Evolutionary conservation across 2,329 filamentous ascomycete species (phyloP), one percentile per base, ranked within the genome.

Genomic region (Helicocarpus griseus): DNA sequence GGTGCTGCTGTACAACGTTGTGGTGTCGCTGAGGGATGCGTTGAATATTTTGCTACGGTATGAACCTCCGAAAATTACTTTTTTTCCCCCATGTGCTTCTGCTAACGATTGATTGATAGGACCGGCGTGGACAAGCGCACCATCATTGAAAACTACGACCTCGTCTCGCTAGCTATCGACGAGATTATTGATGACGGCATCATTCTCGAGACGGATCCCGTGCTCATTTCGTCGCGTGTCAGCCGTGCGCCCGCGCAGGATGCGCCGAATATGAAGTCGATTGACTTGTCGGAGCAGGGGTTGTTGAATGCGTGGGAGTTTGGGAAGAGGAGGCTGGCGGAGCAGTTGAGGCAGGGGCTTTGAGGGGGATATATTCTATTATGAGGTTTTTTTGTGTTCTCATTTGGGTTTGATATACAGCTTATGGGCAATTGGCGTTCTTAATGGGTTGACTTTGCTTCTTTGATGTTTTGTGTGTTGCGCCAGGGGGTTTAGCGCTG

Each of bases 71-170:
- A 11, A 17, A 24, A 29, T 5, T 28, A n/a, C 11, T 36, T 45
- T 49, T 8, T 11, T 4, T 17, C 33, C 49, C 24, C 26, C 26
- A 28, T 31, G 9, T 35, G 33, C 22, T 41, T 56, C 61, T 57
- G 63, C 60, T 50, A 24, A 46, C 31, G 28, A 17, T 19, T 55
- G 26, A 40, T 38, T 50, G 52, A 40, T 59, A 95, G 89, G 72
- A 91, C 94, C 79, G 89, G 89, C 31, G 90, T 94, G 48, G 93
- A 98, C 76, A 96, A 96, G 79, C 85, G 93, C 60, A 97, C 93
- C 53, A 89, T 97, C 59, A 85, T 97, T 65, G 93, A 98, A 73
- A 97, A 97, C 79, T 98, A 97, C 77, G 93, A 97, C 71, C 80
- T 97, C 21, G 87, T 96, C 56, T 87, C 89, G 13, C 81, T 98